Evolutionary conservation across 202 grass and related monocot species (phyloP).

Genomic region (Zizania palustris): DNA sequence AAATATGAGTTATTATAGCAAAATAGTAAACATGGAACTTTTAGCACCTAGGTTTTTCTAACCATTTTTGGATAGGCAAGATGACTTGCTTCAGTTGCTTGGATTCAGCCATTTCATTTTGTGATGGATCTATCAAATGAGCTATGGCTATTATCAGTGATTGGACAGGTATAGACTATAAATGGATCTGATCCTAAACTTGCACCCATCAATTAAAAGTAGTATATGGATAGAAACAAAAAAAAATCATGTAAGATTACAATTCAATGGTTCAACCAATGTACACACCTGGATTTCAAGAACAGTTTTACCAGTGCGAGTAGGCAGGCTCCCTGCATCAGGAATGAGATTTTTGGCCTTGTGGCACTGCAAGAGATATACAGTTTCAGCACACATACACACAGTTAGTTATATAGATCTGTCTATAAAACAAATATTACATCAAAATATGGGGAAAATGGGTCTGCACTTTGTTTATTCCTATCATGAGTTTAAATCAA

Average conservation of each 20-base stretch:
- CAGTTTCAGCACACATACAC: conserved; percentile 27
- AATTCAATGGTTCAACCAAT: conserved; percentile 20
- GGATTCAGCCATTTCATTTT: neutral
- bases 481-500: conserved; percentile 22
- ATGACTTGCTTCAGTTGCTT: no score
- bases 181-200: neutral
- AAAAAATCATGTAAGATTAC: conserved; percentile 1
- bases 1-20: neutral
- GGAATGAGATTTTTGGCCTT: conserved; percentile 99
- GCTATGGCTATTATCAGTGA: neutral
- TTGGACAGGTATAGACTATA: neutral
- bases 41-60: neutral
- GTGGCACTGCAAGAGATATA: conserved; percentile 75
- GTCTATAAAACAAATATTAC: conserved; percentile 24
- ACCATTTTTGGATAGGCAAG: neutral
- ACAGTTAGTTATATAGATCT: conserved; percentile 39
- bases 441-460: neutral
- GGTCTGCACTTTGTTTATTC: conserved; percentile 27
- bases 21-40: neutral
- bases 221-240: conserved; percentile 21
- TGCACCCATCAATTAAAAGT: conserved; percentile 1
- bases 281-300: conserved; percentile 87
- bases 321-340: conserved; percentile 92
- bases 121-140: neutral
- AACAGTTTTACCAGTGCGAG: conserved; percentile 91